phyloP scores from a whole-genome alignment of 2,329 filamentous ascomycete species.

The Grosmannia clavigera region DNA sequence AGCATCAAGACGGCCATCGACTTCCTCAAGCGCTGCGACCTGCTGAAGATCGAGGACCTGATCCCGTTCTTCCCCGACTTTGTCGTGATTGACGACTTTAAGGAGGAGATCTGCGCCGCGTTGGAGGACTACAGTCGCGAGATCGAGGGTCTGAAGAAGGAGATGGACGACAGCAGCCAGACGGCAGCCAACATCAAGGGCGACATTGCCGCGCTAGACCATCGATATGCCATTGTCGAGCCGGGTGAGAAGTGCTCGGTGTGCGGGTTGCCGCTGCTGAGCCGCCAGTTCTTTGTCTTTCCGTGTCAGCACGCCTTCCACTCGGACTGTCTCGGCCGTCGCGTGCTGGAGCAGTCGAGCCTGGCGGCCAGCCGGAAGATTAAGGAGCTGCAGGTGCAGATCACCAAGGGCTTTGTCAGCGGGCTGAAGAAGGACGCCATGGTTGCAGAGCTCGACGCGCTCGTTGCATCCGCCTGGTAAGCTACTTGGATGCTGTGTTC shows the following conservation, averaged over 20 bases:
- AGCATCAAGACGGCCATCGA: slow-evolving; percentile 91
- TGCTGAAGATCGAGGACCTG: slow-evolving; percentile 88
- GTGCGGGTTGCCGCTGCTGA: slow-evolving; percentile 74
- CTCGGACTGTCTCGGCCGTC: slow-evolving; percentile 79
- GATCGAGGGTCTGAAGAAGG: slow-evolving; percentile 76
- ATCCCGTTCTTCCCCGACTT: slow-evolving; percentile 99
- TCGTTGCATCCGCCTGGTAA: slow-evolving; percentile 83
- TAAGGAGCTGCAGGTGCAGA: slow-evolving; percentile 70
- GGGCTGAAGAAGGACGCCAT: slow-evolving; percentile 67
- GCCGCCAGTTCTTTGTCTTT: slow-evolving; percentile 93
- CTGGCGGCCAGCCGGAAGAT: slow-evolving; percentile 67
- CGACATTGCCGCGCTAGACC: slow-evolving; percentile 76
- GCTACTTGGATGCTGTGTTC: slow-evolving; percentile 14
- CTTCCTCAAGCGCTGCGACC: slow-evolving; percentile 80
- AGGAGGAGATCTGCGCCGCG: slow-evolving; percentile 90
- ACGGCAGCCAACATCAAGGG: slow-evolving; percentile 85
- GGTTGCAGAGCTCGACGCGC: slow-evolving; percentile 77
- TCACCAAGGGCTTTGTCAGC: slow-evolving; percentile 61
- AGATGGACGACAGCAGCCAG: slow-evolving; percentile 89
- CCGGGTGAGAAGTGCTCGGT: slow-evolving; percentile 90
- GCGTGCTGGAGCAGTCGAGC: slow-evolving; percentile 72
- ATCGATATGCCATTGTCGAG: slow-evolving; percentile 90
- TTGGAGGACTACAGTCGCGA: slow-evolving; percentile 87
- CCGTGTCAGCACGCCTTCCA: slow-evolving; percentile 98
- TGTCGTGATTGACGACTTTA: slow-evolving; percentile 97